A percentile compares a stretch with the other conserved stretches of the same genome.
phyloP scores from a whole-genome alignment of 2,329 filamentous ascomycete genomes.

The Cladosporium sp. region DNA sequence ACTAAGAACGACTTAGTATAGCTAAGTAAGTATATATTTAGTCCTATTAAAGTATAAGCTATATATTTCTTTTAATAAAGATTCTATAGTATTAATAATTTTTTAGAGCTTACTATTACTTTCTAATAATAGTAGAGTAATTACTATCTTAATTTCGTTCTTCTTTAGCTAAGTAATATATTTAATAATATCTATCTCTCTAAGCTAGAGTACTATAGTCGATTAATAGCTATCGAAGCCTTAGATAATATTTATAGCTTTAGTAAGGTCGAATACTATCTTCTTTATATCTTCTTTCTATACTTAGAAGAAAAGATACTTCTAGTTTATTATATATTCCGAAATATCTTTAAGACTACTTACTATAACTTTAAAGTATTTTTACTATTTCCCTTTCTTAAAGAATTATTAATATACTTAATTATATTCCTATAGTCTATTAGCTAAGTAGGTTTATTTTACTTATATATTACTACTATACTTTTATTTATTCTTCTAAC shows the following conservation, averaged over 20 bases:
- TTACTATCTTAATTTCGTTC: slow-evolving; percentile 23
- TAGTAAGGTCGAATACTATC: slow-evolving; percentile 11
- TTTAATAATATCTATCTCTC: slow-evolving; percentile 21
- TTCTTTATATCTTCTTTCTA: slow-evolving; percentile 12
- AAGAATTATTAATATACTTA: too few species aligned
- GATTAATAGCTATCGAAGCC: slow-evolving; percentile 22
- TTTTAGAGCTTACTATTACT: slow-evolving; percentile 1
- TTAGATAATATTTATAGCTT: slow-evolving; percentile 17
- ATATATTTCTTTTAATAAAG: not conserved
- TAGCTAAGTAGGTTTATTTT: too few species aligned
- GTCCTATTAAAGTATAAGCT: too few species aligned
- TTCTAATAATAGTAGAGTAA: slow-evolving; percentile 13
- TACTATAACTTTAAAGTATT: too few species aligned
- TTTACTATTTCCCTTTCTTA: too few species aligned
- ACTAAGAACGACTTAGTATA: too few species aligned
- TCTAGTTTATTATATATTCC: slow-evolving; percentile 11
- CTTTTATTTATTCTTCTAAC: too few species aligned
- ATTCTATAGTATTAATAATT: slow-evolving; percentile 18
- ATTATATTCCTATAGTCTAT: too few species aligned
- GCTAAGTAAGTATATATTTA: too few species aligned
- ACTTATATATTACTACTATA: too few species aligned
- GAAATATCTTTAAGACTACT: too few species aligned
- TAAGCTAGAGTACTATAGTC: slow-evolving; percentile 23
- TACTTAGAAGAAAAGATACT: slow-evolving; percentile 16
- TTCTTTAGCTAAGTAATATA: slow-evolving; percentile 22